Evolutionary conservation across 345 rosid species (phyloP).

Genomic region (Aurinia saxatilis): DNA sequence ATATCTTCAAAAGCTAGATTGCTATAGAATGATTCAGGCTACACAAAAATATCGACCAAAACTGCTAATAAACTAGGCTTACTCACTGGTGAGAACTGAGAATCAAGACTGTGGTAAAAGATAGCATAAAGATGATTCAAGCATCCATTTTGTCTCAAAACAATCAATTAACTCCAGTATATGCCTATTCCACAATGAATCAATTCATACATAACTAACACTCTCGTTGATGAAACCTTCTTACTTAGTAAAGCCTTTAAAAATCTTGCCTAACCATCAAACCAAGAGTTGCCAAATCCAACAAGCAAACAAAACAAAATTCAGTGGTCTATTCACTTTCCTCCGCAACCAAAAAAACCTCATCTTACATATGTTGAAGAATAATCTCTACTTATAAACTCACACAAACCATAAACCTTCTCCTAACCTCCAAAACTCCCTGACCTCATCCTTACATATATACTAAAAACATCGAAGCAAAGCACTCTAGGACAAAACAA

Average conservation of each 20-base stretch:
- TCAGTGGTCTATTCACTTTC: neutral
- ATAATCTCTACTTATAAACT: neutral
- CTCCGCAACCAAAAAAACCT: neutral
- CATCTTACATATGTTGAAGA: neutral
- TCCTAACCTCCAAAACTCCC: neutral
- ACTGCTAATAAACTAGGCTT: neutral
- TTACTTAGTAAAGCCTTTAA: neutral
- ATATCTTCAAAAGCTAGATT: neutral
- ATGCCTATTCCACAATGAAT: neutral
- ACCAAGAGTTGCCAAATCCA: neutral
- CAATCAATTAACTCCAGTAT: neutral
- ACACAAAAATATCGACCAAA: neutral
- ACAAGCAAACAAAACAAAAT: neutral
- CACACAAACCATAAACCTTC: neutral
- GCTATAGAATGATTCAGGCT: neutral
- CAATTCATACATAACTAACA: neutral
- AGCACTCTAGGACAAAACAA: neutral
- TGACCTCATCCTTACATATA: neutral
- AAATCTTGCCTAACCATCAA: too few species aligned
- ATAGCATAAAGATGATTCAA: neutral
- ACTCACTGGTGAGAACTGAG: neutral
- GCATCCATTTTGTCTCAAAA: neutral
- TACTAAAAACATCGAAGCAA: neutral
- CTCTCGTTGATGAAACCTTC: neutral
- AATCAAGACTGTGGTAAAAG: neutral